Evolutionary conservation across 495 filamentous ascomycete species (phyloP).

Genomic region (Aspergillus heteromorphus): DNA sequence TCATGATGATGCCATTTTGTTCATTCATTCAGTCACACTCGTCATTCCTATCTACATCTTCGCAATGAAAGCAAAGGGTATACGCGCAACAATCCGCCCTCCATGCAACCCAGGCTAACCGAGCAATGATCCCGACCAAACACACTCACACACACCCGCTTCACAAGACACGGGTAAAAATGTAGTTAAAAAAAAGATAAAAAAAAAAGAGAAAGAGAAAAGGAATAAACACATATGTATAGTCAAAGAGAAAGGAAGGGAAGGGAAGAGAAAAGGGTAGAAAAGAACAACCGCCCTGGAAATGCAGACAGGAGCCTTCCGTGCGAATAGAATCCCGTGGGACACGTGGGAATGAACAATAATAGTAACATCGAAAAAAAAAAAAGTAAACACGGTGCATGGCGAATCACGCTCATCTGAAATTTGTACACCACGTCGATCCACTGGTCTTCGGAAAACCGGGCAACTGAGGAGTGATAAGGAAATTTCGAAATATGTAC

Average conservation of each 20-base stretch:
- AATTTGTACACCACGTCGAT: constrained; percentile 4
- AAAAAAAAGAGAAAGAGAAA: constrained; percentile 11
- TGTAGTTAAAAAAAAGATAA: constrained; percentile 25
- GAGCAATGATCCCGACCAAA: constrained; percentile 11
- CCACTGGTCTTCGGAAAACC: constrained; percentile 7
- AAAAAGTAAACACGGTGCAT: constrained; percentile 5
- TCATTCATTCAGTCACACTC: neutral
- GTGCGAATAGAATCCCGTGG: constrained; percentile 9
- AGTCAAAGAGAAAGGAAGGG: constrained; percentile 6
- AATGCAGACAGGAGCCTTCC: constrained; percentile 25
- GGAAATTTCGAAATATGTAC: constrained; percentile 33
- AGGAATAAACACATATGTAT: constrained; percentile 17
- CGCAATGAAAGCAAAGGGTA: constrained; percentile 36
- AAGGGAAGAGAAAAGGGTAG: constrained; percentile 11
- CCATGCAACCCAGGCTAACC: constrained; percentile 32
- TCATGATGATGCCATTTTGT: neutral
- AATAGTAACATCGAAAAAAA: constrained; percentile 3
- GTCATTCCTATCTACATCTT: constrained; percentile 24
- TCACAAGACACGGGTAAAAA: constrained; percentile 15
- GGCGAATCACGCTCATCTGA: constrained; percentile 6
- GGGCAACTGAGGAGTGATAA: constrained; percentile 20
- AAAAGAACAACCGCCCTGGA: constrained; percentile 20
- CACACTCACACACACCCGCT: constrained; percentile 10
- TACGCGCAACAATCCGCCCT: constrained; percentile 23
- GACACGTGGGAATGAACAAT: constrained; percentile 12